phyloP scores from a whole-genome alignment of 2,329 filamentous ascomycete genomes.

The Apiospora sp. region DNA sequence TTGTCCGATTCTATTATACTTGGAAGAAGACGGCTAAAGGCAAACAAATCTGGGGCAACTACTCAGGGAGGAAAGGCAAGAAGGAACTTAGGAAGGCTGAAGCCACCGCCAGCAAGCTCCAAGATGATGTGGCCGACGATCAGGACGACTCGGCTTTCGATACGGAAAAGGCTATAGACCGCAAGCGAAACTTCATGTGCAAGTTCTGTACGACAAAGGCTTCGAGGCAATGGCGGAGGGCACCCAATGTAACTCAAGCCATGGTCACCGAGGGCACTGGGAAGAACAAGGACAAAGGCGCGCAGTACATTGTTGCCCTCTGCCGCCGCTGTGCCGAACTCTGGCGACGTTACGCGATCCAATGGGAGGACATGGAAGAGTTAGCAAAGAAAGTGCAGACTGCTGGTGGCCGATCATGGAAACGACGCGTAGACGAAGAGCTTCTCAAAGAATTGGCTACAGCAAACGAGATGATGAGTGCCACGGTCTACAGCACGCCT shows the following conservation, averaged over 20 bases:
- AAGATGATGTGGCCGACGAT: slow-evolving; percentile 92
- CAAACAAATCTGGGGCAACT: slow-evolving; percentile 88
- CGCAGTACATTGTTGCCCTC: slow-evolving; percentile 79
- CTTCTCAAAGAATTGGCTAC: slow-evolving; percentile 76
- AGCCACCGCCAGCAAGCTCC: slow-evolving; percentile 75
- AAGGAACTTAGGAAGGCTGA: slow-evolving; percentile 82
- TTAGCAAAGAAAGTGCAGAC: slow-evolving; percentile 86
- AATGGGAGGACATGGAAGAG: slow-evolving; percentile 94
- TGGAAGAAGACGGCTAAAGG: slow-evolving; percentile 96
- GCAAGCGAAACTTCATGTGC: slow-evolving; percentile 88
- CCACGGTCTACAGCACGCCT: slow-evolving; percentile 50
- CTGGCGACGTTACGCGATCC: slow-evolving; percentile 95
- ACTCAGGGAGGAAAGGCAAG: slow-evolving; percentile 85
- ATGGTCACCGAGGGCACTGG: slow-evolving; percentile 70
- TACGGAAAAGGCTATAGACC: slow-evolving; percentile 78
- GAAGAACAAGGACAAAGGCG: slow-evolving; percentile 80
- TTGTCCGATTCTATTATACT: slow-evolving; percentile 94
- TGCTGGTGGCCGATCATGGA: slow-evolving; percentile 82
- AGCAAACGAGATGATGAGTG: slow-evolving; percentile 67
- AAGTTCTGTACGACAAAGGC: slow-evolving; percentile 86
- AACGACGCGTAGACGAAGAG: slow-evolving; percentile 91
- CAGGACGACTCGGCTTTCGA: slow-evolving; percentile 97
- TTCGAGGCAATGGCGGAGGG: slow-evolving; percentile 90
- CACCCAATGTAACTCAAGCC: slow-evolving; percentile 78
- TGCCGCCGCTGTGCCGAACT: slow-evolving; percentile 91